A percentile compares a stretch with the other conserved stretches of the same genome.
These are phyloP conservation scores for Suillus americanus DNA, from an alignment of 768 basidiomycete species.

Conservation along the genomic window DNA sequence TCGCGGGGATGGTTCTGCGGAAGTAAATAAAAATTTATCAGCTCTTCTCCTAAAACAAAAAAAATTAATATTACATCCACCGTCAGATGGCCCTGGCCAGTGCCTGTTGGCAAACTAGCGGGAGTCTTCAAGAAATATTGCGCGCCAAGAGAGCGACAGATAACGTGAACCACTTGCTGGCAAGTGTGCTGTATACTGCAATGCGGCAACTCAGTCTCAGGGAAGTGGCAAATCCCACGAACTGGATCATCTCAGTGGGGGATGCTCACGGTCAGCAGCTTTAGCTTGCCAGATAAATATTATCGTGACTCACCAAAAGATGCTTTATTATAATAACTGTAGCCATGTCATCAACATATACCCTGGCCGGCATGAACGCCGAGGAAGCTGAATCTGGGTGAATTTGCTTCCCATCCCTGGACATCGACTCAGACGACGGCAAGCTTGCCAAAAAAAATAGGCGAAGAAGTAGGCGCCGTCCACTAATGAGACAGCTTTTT, in stretches of 20 bases:
- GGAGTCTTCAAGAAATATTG: neutral
- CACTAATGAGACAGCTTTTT: neutral
- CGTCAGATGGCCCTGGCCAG: neutral
- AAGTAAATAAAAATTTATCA: conserved; percentile 8
- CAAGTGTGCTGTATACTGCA: conserved; percentile 3
- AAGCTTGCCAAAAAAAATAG: neutral
- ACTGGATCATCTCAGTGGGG: neutral
- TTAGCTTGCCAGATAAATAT: neutral
- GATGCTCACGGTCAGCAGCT: neutral
- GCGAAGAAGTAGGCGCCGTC: neutral
- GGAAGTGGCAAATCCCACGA: conserved; percentile 4
- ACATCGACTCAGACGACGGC: neutral
- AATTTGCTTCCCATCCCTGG: neutral
- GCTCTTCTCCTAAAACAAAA: neutral
- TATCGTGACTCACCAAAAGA: conserved; percentile 4
- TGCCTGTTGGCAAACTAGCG: neutral
- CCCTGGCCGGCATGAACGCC: neutral
- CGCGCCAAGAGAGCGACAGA: neutral
- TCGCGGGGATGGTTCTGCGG: conserved; percentile 3
- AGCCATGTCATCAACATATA: neutral
- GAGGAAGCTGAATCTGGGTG: conserved; percentile 1
- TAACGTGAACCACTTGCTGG: conserved; percentile 2
- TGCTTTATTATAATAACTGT: neutral
- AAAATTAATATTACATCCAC: neutral
- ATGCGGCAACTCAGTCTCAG: neutral